Evolutionary conservation across 2,329 filamentous ascomycete genomes (phyloP).

Genomic region (Fusarium albosuccineum): DNA sequence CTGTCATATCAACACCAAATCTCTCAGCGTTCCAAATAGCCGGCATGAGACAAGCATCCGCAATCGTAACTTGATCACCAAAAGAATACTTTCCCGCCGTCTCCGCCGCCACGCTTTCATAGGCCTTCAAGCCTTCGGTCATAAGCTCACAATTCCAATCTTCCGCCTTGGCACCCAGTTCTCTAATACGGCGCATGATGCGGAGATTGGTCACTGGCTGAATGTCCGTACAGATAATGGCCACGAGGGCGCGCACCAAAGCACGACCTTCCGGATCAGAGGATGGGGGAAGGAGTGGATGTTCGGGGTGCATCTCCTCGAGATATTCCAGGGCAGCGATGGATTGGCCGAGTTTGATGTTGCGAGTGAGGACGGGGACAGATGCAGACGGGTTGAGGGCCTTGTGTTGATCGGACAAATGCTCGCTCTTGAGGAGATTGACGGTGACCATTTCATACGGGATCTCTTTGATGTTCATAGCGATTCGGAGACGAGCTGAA

Average conservation of each 20-base stretch:
- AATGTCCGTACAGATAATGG: constrained; percentile 68
- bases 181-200: constrained; percentile 63
- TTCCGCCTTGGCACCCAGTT: constrained; percentile 57
- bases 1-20: constrained; percentile 64
- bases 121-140: constrained; percentile 66
- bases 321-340: constrained; percentile 73
- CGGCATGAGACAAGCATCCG: constrained; percentile 70
- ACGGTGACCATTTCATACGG: constrained; percentile 61
- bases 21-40: constrained; percentile 69
- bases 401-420: constrained; percentile 59
- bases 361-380: constrained; percentile 66
- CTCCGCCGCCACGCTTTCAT: constrained; percentile 59
- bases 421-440: constrained; percentile 68
- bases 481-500: constrained; percentile 71
- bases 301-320: constrained; percentile 64
- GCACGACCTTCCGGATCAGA: constrained; percentile 59
- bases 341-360: constrained; percentile 66
- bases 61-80: constrained; percentile 67
- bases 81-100: constrained; percentile 66
- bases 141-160: constrained; percentile 67
- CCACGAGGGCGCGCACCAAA: constrained; percentile 64
- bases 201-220: constrained; percentile 72
- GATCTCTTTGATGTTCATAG: constrained; percentile 67
- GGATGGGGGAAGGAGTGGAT: constrained; percentile 63
- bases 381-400: constrained; percentile 65